Conservation (phyloP, 2,329 filamentous ascomycete genomes). For the Penicillium italicum region DNA sequence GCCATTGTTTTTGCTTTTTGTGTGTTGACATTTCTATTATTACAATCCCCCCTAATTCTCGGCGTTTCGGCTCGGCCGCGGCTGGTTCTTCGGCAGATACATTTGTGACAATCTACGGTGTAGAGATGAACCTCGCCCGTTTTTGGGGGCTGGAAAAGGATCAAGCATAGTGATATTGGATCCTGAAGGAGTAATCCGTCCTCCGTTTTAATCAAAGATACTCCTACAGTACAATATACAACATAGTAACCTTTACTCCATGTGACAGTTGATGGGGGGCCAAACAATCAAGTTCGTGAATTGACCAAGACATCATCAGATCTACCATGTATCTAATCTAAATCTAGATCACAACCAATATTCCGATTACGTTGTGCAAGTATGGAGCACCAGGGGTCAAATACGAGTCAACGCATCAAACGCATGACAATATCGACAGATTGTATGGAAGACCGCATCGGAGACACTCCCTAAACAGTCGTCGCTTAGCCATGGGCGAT, state of each 20-base stretch:
- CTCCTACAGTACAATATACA: too few relatives aligned
- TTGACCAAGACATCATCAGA: neutral
- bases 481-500: slow-evolving; percentile 11
- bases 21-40: neutral
- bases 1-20: slow-evolving; percentile 1
- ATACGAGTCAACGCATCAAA: slow-evolving; percentile 1
- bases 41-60: slow-evolving; percentile 6
- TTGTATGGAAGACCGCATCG: slow-evolving; percentile 12
- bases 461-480: slow-evolving; percentile 18
- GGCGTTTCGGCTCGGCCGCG: neutral
- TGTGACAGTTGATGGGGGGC: neutral
- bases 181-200: neutral
- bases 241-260: too few relatives aligned
- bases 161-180: neutral
- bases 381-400: neutral
- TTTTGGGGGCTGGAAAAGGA: neutral
- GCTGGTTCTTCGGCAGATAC: neutral
- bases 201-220: neutral
- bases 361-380: neutral
- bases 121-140: neutral
- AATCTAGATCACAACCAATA: slow-evolving; percentile 1
- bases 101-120: neutral
- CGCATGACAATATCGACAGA: neutral
- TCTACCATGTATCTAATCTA: slow-evolving; percentile 1
- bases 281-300: neutral